Base-by-base conservation (phyloP, 179 eudicot species). In the Corrigiola litoralis region DNA sequence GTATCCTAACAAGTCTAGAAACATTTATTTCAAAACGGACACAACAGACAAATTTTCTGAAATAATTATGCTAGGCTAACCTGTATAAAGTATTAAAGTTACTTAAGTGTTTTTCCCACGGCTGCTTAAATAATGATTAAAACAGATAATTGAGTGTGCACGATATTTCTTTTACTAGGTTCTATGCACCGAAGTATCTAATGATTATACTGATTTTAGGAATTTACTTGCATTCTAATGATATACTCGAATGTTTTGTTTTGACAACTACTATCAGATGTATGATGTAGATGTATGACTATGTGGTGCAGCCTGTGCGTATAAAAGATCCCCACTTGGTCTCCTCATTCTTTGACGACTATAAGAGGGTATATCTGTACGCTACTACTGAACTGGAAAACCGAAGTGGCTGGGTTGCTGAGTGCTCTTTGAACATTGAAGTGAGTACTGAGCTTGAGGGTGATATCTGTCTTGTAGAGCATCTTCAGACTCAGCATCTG, bases 281-380 rank as follows among this genome's bases (percentile, higher is more conserved):
- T 50, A 44, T 67, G 42, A 70, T 75, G 46, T 55, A 71, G 54
- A 46, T 56, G 16, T 47, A 20, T 70, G 65, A 63, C 40, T 63
- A 55, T 72, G 50, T 58, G 24, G 28, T 84, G 79, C 97, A 94
- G 99, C 96, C 95, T 31, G 97, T 95, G 70, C 85, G 87, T 80
- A 81, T 95, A 69, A 87, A 77, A 61, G 97, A 95, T 84, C 97
- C 99, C 40, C 99, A 95, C 81, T 77, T 95, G 87, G 97, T 87
- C 55, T 85, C 99, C 49, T 70, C 99, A 52, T 91, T 91, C 75
- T 91, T 86, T 73, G 99, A 95, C 70, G 66, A 72, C 69, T 91
- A 80, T 79, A 79, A 74, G 72, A 86, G 96, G 77, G 95, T 75
- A 5, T 95, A 91, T 79, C 79, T 95, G 64, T 87, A 95, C 75